Conservation (phyloP, 371 early-diverging fungal species). For the Paraphysoderma sedebokerense region DNA sequence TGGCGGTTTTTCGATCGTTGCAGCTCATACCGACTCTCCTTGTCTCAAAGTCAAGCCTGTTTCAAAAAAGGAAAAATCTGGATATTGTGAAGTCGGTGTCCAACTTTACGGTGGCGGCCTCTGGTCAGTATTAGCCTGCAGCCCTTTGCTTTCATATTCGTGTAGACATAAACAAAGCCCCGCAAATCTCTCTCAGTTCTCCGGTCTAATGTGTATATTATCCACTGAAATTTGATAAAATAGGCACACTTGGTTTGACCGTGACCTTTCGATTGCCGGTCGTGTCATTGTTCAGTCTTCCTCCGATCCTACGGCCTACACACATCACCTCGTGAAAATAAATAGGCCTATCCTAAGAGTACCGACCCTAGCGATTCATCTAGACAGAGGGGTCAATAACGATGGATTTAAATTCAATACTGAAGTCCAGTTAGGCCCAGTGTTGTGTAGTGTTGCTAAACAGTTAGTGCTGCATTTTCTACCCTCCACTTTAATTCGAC, state of each 20-base stretch:
- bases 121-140: slow-evolving; percentile 32
- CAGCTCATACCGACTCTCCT: slow-evolving; percentile 94
- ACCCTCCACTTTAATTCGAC: not conserved
- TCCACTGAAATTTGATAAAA: too few relatives aligned
- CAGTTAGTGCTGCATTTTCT: slow-evolving; percentile 17
- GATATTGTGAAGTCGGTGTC: slow-evolving; percentile 81
- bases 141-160: not conserved
- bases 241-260: slow-evolving; percentile 97
- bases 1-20: slow-evolving; percentile 68
- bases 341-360: slow-evolving; percentile 69
- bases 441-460: slow-evolving; percentile 61
- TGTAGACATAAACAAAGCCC: not conserved
- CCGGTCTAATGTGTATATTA: too few relatives aligned
- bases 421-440: slow-evolving; percentile 79
- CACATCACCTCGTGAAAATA: slow-evolving; percentile 2
- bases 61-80: slow-evolving; percentile 62
- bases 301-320: not conserved
- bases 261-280: slow-evolving; percentile 91
- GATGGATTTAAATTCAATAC: slow-evolving; percentile 84
- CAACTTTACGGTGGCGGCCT: slow-evolving; percentile 86
- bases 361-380: slow-evolving; percentile 93
- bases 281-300: slow-evolving; percentile 59
- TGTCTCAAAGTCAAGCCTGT: slow-evolving; percentile 92
- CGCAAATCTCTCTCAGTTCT: too few relatives aligned
- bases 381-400: slow-evolving; percentile 62